Evolutionary conservation across 1,284 basidiomycete genomes (phyloP).

Genomic region (Ustilago loliicola): DNA sequence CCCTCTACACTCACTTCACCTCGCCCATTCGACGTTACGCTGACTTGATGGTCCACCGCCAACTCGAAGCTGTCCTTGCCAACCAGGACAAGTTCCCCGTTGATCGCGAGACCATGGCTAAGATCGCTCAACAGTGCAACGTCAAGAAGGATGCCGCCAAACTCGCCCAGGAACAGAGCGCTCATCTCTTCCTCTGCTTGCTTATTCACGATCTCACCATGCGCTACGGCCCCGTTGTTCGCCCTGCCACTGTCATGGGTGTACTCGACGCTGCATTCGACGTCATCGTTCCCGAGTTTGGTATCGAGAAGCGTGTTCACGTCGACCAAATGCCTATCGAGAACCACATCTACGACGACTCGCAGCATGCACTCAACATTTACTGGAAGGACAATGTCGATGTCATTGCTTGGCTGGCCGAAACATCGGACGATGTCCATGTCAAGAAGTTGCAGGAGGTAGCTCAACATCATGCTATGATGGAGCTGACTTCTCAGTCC

Average conservation of each 20-base stretch:
- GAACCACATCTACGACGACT: conserved; percentile 95
- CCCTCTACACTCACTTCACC: conserved; percentile 97
- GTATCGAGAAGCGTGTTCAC: conserved; percentile 97
- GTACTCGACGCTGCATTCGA: conserved; percentile 97
- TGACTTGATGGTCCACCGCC: conserved; percentile 95
- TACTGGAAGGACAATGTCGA: conserved; percentile 77
- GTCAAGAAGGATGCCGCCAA: conserved; percentile 90
- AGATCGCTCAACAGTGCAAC: conserved; percentile 82
- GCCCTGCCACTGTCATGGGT: conserved; percentile 88
- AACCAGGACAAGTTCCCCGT: conserved; percentile 90
- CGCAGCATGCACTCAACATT: conserved; percentile 86
- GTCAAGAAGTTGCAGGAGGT: conserved; percentile 59
- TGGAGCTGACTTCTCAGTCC: conserved; percentile 63
- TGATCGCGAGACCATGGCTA: conserved; percentile 96
- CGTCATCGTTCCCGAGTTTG: conserved; percentile 90
- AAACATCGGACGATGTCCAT: conserved; percentile 80
- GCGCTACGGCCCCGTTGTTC: conserved; percentile 90
- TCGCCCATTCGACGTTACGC: conserved; percentile 77
- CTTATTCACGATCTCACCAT: conserved; percentile 92
- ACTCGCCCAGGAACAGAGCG: conserved; percentile 94
- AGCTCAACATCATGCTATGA: conserved; percentile 54
- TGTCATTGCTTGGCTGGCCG: conserved; percentile 92
- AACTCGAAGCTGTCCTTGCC: conserved; percentile 84
- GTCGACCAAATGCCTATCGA: conserved; percentile 92
- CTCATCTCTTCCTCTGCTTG: conserved; percentile 93